These are phyloP conservation scores for Peribolospora kevripleyi DNA, from an alignment of 768 basidiomycete genomes.

Conservation along the genomic window DNA sequence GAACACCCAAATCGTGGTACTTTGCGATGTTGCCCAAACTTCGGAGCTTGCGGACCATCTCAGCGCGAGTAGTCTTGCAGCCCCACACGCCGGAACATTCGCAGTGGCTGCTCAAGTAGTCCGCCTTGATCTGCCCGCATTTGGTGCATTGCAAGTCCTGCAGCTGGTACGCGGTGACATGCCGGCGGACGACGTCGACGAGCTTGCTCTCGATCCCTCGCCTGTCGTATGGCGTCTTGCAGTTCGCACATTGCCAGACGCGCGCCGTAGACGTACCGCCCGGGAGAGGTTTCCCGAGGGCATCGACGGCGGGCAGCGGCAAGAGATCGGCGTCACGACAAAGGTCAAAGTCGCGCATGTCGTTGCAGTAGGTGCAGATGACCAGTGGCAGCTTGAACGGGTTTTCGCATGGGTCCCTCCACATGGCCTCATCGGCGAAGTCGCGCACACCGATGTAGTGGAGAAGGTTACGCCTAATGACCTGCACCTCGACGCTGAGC, in stretches of 20 bases:
- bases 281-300: slow-evolving; percentile 5
- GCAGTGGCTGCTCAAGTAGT: slow-evolving; percentile 65
- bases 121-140: slow-evolving; percentile 73
- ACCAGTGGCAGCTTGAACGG: slow-evolving; percentile 61
- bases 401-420: slow-evolving; percentile 67
- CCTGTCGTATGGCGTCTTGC: slow-evolving; percentile 73
- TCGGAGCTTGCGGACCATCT: slow-evolving; percentile 2
- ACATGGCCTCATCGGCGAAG: slow-evolving; percentile 53
- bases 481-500: slow-evolving; percentile 60
- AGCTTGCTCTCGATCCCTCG: slow-evolving; percentile 61
- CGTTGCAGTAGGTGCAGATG: slow-evolving; percentile 47
- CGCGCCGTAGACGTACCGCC: slow-evolving; percentile 7
- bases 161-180: slow-evolving; percentile 53
- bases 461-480: slow-evolving; percentile 67
- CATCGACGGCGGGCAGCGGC: slow-evolving; percentile 20
- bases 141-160: slow-evolving; percentile 74
- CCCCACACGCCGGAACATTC: slow-evolving; percentile 67
- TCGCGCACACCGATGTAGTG: slow-evolving; percentile 68
- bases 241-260: slow-evolving; percentile 41
- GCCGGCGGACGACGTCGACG: slow-evolving; percentile 43
- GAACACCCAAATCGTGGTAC: slow-evolving; percentile 1
- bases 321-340: slow-evolving; percentile 72
- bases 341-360: slow-evolving; percentile 74
- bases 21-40: slow-evolving; percentile 1
- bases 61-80: slow-evolving; percentile 17